phyloP scores from a whole-genome alignment of 2,329 filamentous ascomycete species.

The Knufia fluminis region DNA sequence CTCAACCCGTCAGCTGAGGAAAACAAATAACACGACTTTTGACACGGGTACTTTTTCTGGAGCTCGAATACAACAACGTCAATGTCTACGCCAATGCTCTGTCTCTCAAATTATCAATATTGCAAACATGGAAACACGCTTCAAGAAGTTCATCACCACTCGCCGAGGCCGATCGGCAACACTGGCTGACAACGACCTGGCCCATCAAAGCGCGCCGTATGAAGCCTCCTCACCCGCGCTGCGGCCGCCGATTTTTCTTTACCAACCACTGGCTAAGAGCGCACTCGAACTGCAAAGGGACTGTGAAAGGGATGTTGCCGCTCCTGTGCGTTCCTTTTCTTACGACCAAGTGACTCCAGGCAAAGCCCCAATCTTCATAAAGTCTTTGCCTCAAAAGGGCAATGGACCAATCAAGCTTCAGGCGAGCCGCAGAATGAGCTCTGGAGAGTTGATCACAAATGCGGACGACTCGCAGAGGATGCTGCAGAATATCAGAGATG shows the following conservation, averaged over 20 bases:
- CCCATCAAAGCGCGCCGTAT: constrained; percentile 15
- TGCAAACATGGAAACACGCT: constrained; percentile 4
- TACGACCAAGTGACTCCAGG: constrained; percentile 19
- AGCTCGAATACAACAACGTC: background rate
- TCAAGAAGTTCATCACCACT: constrained; percentile 1
- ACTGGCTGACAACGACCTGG: constrained; percentile 11
- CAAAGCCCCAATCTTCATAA: constrained; percentile 16
- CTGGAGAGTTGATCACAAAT: constrained; percentile 21
- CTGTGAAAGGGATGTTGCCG: background rate
- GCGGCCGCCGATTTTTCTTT: constrained; percentile 15
- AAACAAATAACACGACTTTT: background rate
- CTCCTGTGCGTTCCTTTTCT: constrained; percentile 15
- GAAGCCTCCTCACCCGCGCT: constrained; percentile 12
- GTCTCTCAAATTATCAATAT: background rate
- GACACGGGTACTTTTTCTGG: background rate
- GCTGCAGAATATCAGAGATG: constrained; percentile 20
- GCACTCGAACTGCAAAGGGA: constrained; percentile 7
- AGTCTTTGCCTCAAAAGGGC: constrained; percentile 19
- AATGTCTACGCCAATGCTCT: background rate
- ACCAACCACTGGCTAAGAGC: constrained; percentile 14
- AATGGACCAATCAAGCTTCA: constrained; percentile 24
- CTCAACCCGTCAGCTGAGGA: background rate
- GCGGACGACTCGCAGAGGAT: constrained; percentile 21
- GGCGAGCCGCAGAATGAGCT: constrained; percentile 21
- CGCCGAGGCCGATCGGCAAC: constrained; percentile 1